A percentile compares a stretch with the other conserved stretches of the same genome.
Conservation (phyloP, 2,329 filamentous ascomycete genomes). For the Ophiostoma himal-ulmi region DNA sequence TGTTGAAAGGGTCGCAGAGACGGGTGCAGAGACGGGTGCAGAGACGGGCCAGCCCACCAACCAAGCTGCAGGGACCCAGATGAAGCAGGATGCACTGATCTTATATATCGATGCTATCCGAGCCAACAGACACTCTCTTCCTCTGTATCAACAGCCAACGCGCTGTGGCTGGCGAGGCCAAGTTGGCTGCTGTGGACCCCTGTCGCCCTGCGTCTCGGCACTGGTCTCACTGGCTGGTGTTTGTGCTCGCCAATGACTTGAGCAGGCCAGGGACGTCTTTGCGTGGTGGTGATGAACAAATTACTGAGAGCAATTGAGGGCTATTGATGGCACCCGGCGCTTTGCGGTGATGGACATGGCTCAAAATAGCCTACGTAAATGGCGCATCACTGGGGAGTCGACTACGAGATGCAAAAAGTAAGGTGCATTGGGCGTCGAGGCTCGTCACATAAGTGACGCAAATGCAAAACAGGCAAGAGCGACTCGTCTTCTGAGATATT, state of each 20-base stretch:
- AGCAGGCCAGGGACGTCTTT: not conserved
- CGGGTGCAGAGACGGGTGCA: not conserved
- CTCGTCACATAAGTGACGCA: conserved; percentile 4
- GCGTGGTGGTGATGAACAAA: not conserved
- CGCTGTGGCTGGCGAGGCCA: not conserved
- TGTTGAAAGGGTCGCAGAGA: not conserved
- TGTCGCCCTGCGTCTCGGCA: conserved; percentile 11
- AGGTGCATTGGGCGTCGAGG: not conserved
- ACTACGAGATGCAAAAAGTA: not conserved
- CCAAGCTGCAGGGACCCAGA: not conserved
- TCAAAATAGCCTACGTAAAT: conserved; percentile 7
- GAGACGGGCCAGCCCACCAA: conserved; percentile 3
- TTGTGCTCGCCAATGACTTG: not conserved
- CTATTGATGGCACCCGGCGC: conserved; percentile 9
- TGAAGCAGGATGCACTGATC: not conserved
- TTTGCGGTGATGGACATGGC: not conserved
- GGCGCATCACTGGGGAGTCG: not conserved
- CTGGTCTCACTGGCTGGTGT: conserved; percentile 2
- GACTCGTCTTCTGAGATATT: not conserved
- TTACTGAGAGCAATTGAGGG: too few relatives aligned
- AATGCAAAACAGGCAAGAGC: not conserved
- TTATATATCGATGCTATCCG: not conserved
- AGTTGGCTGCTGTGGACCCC: conserved; percentile 10
- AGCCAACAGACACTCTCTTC: not conserved
- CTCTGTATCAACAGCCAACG: not conserved